Evolutionary conservation across 2,329 filamentous ascomycete species (phyloP), one percentile per base, ranked within the genome.

Genomic region (Graphilbum ipis-grandicollis): DNA sequence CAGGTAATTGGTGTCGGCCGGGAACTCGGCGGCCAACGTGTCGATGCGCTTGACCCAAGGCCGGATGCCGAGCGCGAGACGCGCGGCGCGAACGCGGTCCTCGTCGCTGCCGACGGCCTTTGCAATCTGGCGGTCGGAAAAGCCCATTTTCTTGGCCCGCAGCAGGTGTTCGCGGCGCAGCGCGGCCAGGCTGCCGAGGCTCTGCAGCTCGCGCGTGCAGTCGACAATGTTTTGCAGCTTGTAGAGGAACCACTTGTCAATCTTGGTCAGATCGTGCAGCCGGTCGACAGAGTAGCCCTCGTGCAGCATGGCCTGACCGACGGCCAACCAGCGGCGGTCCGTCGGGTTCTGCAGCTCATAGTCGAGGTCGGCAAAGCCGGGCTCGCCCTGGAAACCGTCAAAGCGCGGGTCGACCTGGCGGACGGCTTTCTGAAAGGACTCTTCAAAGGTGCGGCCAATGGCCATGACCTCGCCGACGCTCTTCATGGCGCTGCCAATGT

Each of bases 381-480:
- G 12, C 85, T 93, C 54, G 90, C 83, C 50, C 84, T 86, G n/a
- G 60, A 94, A 98, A 22, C 90, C 90, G 19, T 93, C 68, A 54
- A 96, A 96, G 63, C 90, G 79, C 59, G 83, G 88, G 56, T 98
- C 90, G 40, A 96, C 88, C 30, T 83, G 77, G 35, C 90, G 79
- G 49, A 98, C 96, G 17, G 90, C 90, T 59, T 96, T 98, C 51
- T 98, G 90, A 31, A 98, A 93, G 9, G 90, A 90, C 60, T 98
- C 90, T 58, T 98, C 90, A 48, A 98, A 98, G 1, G 82, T 93
- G 46, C 90, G 69, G 39, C 90, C 90, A 47, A 98, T 94, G 51
- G 81, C 88, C 90, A 98, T 96, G 46, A 98, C 90, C 56, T 98
- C 90, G 52, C n/a, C n/a, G n/a, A n/a, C n/a, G n/a, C n/a, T n/a